Evolutionary conservation across 139 green algal genomes (phyloP).

Genomic region (Auxenochlorella protothecoides): DNA sequence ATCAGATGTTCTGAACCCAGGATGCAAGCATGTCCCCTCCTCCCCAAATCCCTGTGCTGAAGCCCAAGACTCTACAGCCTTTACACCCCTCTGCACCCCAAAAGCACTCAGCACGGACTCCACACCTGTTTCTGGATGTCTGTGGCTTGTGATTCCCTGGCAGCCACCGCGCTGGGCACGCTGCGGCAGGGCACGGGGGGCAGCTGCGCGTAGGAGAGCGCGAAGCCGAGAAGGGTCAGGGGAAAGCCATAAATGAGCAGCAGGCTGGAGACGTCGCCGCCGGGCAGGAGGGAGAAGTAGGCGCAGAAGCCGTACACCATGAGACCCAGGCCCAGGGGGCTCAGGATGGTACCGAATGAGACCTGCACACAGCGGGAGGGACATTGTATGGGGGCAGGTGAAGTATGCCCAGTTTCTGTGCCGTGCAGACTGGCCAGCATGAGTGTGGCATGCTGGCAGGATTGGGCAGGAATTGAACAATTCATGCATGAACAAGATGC

Average conservation of each 20-base stretch:
- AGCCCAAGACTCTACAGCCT: too few species aligned
- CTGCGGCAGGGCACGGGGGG: conserved; percentile 62
- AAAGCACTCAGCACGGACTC: not conserved
- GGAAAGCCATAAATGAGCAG: conserved; percentile 98
- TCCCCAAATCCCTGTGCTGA: too few species aligned
- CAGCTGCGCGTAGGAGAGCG: conserved; percentile 83
- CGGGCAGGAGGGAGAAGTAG: conserved; percentile 89
- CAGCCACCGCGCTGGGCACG: conserved; percentile 47
- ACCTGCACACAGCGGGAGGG: conserved; percentile 27
- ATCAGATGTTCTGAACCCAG: too few species aligned
- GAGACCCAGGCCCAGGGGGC: conserved; percentile 57
- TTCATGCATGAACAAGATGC: too few species aligned
- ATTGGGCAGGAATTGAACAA: too few species aligned
- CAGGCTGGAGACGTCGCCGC: conserved; percentile 71
- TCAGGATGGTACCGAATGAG: conserved; percentile 78
- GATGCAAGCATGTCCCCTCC: too few species aligned
- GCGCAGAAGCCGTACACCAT: conserved; percentile 83
- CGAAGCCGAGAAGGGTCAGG: conserved; percentile 85
- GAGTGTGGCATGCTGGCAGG: too few species aligned
- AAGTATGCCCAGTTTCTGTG: too few species aligned
- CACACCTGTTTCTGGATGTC: conserved; percentile 91
- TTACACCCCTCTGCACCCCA: too few species aligned
- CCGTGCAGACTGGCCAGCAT: too few species aligned
- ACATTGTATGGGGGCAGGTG: too few species aligned
- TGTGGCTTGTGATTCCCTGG: conserved; percentile 69